These are phyloP conservation scores for Geoglossum glabrum DNA, from an alignment of 495 filamentous ascomycete species.

Conservation along the genomic window DNA sequence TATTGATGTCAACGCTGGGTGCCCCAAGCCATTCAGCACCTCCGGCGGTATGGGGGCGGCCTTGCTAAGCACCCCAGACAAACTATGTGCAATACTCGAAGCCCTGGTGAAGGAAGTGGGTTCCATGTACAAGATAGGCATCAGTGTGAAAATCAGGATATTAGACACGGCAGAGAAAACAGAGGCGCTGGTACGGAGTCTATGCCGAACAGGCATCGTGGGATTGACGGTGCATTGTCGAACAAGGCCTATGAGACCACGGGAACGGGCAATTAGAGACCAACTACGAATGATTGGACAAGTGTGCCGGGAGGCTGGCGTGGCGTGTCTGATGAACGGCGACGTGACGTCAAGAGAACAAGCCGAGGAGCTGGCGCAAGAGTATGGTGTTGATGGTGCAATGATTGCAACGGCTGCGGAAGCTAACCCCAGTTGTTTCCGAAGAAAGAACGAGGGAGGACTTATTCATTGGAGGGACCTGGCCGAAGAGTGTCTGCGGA, in stretches of 20 bases:
- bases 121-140: constrained; percentile 58
- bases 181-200: constrained; percentile 45
- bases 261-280: constrained; percentile 68
- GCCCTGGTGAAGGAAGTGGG: constrained; percentile 63
- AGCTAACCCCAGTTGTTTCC: constrained; percentile 70
- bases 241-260: constrained; percentile 83
- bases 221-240: constrained; percentile 88
- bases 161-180: constrained; percentile 58
- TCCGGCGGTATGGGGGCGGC: constrained; percentile 88
- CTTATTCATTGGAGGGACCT: constrained; percentile 52
- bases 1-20: constrained; percentile 93
- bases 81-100: constrained; percentile 58
- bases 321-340: constrained; percentile 87
- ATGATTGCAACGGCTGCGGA: constrained; percentile 95
- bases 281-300: constrained; percentile 62
- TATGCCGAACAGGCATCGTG: constrained; percentile 72
- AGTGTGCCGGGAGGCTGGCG: constrained; percentile 60
- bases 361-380: constrained; percentile 41
- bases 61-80: constrained; percentile 62
- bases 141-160: constrained; percentile 87
- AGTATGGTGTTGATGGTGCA: constrained; percentile 73
- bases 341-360: constrained; percentile 57
- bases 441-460: constrained; percentile 39
- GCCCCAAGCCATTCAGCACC: constrained; percentile 89
- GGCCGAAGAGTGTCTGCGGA: constrained; percentile 49